phyloP scores from a whole-genome alignment of 768 basidiomycete genomes.

The Leccinum rimulosum region DNA sequence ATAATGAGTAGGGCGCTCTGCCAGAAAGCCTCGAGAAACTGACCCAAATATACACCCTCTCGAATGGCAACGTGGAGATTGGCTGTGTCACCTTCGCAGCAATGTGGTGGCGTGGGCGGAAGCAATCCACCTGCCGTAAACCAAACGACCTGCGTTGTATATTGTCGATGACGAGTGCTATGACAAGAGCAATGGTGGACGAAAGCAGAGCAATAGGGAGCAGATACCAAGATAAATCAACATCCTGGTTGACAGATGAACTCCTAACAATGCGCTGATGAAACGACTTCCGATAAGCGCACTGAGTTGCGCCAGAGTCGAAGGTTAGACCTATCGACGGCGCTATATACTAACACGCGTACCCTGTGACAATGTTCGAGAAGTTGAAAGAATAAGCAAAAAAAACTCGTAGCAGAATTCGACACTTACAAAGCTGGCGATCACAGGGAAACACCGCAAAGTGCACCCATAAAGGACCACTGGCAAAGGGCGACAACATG shows the following conservation, averaged over 20 bases:
- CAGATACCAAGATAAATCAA: conserved; percentile 51
- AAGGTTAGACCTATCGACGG: conserved; percentile 42
- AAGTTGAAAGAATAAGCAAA: not conserved
- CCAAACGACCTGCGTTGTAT: conserved; percentile 49
- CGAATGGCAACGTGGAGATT: not conserved
- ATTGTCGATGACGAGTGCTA: conserved; percentile 50
- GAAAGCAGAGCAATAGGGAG: conserved; percentile 51
- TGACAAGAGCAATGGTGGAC: conserved; percentile 40
- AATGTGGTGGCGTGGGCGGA: not conserved
- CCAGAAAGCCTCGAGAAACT: not conserved
- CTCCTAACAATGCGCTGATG: conserved; percentile 41
- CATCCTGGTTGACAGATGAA: conserved; percentile 45
- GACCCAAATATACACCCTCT: conserved; percentile 4
- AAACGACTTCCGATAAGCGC: conserved; percentile 45
- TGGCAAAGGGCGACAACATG: conserved; percentile 17
- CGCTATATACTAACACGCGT: conserved; percentile 51
- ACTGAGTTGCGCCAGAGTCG: conserved; percentile 47
- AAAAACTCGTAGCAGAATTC: not conserved
- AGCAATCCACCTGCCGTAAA: conserved; percentile 19
- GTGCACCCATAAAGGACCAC: conserved; percentile 51
- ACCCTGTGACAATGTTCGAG: conserved; percentile 37
- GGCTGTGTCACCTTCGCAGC: not conserved
- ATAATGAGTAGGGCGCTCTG: conserved; percentile 4
- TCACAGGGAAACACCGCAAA: conserved; percentile 42
- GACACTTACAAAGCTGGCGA: conserved; percentile 21